Conservation (phyloP, 257 asterid genomes). For the Jacaranda mimosifolia region DNA sequence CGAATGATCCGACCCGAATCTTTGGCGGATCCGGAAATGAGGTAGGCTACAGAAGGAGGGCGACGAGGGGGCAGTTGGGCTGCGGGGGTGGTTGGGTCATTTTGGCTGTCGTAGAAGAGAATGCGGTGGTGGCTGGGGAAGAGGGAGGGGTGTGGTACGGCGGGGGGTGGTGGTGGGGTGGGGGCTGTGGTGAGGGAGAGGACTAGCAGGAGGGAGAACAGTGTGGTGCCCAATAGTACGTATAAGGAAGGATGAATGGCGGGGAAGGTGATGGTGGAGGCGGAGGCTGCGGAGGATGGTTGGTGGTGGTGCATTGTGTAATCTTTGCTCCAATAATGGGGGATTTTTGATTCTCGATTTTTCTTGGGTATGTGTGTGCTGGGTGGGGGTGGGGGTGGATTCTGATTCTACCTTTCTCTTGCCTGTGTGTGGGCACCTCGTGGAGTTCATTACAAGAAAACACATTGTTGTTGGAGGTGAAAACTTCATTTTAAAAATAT, state of each 20-base stretch:
- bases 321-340: too few species aligned
- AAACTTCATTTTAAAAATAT: background rate
- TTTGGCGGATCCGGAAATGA: slow-evolving; percentile 76
- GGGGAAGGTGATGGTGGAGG: slow-evolving; percentile 31
- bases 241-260: slow-evolving; percentile 41
- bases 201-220: slow-evolving; percentile 67
- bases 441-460: slow-evolving; percentile 13
- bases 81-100: slow-evolving; percentile 25
- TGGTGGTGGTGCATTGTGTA: slow-evolving; percentile 46
- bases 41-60: slow-evolving; percentile 84
- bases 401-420: slow-evolving; percentile 26
- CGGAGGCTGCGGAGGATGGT: slow-evolving; percentile 35
- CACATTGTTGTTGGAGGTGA: background rate
- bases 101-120: slow-evolving; percentile 47
- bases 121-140: slow-evolving; percentile 56
- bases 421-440: background rate
- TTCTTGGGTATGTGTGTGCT: too few species aligned
- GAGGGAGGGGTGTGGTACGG: slow-evolving; percentile 70
- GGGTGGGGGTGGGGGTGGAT: slow-evolving; percentile 3
- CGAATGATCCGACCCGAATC: slow-evolving; percentile 71
- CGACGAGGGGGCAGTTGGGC: slow-evolving; percentile 45
- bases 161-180: slow-evolving; percentile 38
- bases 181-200: slow-evolving; percentile 61
- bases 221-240: slow-evolving; percentile 59
- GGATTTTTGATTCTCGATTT: slow-evolving; percentile 19